A percentile compares a stretch with the other conserved stretches of the same genome.
Conservation (phyloP, 1,284 basidiomycete species). For the Rhodofomes roseus region DNA sequence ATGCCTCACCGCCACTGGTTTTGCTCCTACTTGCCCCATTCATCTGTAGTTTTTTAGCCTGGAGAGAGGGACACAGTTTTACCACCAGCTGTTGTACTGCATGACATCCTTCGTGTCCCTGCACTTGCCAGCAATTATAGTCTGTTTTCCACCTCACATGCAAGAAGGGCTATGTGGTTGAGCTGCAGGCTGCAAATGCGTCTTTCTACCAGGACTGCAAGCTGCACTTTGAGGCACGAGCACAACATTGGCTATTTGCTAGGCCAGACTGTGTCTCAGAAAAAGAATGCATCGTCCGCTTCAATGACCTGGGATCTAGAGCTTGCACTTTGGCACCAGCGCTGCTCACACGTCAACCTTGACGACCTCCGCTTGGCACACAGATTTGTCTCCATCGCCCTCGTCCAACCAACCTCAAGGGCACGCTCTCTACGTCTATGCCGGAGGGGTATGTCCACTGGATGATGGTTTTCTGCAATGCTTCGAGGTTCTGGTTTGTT, state of each 20-base stretch:
- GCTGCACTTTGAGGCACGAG: conserved; percentile 9
- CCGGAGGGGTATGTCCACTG: conserved; percentile 16
- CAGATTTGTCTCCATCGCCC: conserved; percentile 17
- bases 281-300: conserved; percentile 10
- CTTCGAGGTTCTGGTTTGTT: conserved; percentile 12
- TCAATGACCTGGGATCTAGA: conserved; percentile 14
- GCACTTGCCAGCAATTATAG: conserved; percentile 13
- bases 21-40: conserved; percentile 16
- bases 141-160: no score
- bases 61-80: conserved; percentile 12
- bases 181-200: conserved; percentile 1
- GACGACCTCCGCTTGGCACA: neutral
- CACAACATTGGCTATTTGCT: conserved; percentile 9
- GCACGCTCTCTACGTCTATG: conserved; percentile 15
- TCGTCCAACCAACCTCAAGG: conserved; percentile 35
- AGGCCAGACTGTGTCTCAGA: conserved; percentile 7
- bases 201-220: conserved; percentile 4
- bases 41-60: conserved; percentile 27
- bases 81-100: conserved; percentile 7
- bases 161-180: conserved; percentile 4
- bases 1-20: conserved; percentile 25
- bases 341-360: conserved; percentile 8
- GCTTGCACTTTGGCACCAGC: conserved; percentile 11
- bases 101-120: conserved; percentile 12
- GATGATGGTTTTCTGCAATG: conserved; percentile 24